These are phyloP conservation scores for Fusarium drepaniforme DNA, from an alignment of 2,329 filamentous ascomycete genomes.

Conservation along the genomic window DNA sequence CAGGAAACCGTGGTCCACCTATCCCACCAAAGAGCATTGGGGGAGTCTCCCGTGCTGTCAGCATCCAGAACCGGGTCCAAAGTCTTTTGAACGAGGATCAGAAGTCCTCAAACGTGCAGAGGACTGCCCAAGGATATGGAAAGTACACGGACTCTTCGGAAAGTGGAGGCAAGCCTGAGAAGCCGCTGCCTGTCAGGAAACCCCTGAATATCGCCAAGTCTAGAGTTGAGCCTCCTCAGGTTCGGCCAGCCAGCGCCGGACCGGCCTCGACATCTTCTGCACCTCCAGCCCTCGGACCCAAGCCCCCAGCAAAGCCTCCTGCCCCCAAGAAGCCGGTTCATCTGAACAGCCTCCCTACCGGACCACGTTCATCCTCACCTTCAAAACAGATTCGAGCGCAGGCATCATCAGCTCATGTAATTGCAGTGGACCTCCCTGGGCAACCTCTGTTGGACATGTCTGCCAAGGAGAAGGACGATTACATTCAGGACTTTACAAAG, in stretches of 20 bases:
- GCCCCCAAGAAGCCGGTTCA: slow-evolving; percentile 73
- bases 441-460: slow-evolving; percentile 67
- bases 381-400: slow-evolving; percentile 52
- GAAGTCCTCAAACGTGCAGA: slow-evolving; percentile 67
- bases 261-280: slow-evolving; percentile 35
- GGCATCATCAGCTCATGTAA: slow-evolving; percentile 52
- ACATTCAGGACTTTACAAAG: slow-evolving; percentile 80
- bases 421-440: slow-evolving; percentile 60
- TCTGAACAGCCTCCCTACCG: slow-evolving; percentile 67
- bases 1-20: slow-evolving; percentile 53
- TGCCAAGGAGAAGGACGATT: slow-evolving; percentile 72
- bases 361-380: slow-evolving; percentile 57
- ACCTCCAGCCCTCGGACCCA: slow-evolving; percentile 42
- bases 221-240: slow-evolving; percentile 44
- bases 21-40: slow-evolving; percentile 67
- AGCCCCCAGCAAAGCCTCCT: slow-evolving; percentile 57
- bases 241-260: slow-evolving; percentile 24
- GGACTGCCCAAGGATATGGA: slow-evolving; percentile 90
- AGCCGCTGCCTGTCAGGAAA: slow-evolving; percentile 63
- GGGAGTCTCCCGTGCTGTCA: slow-evolving; percentile 76
- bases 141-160: slow-evolving; percentile 76
- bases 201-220: slow-evolving; percentile 55
- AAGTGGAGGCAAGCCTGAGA: slow-evolving; percentile 52
- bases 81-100: slow-evolving; percentile 84
- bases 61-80: slow-evolving; percentile 93